phyloP scores from a whole-genome alignment of 805 yeast species.

The Saturnispora quitensis region DNA sequence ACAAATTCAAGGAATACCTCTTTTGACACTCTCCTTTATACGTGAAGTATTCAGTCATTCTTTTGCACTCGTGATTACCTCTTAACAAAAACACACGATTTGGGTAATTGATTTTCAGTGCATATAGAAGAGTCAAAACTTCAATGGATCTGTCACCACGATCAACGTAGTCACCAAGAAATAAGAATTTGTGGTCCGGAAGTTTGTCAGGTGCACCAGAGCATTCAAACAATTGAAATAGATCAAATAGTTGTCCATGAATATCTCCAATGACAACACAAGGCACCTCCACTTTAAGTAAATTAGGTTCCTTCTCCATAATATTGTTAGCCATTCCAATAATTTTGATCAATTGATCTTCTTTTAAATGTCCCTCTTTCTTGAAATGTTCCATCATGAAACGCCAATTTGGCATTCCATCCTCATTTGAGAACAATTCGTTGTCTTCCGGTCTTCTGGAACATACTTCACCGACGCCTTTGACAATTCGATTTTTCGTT shows the following conservation, averaged over 20 bases:
- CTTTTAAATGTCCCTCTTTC: conserved; percentile 71
- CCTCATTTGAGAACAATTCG: conserved; percentile 48
- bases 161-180: conserved; percentile 93
- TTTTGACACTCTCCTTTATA: conserved; percentile 85
- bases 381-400: conserved; percentile 68
- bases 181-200: conserved; percentile 64
- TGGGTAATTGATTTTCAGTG: conserved; percentile 72
- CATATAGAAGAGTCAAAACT: conserved; percentile 64
- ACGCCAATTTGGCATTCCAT: conserved; percentile 60
- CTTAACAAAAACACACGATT: conserved; percentile 68
- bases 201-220: conserved; percentile 70
- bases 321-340: conserved; percentile 52
- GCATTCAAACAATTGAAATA: conserved; percentile 81
- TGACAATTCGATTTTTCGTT: conserved; percentile 48
- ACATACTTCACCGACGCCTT: conserved; percentile 57
- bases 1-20: conserved; percentile 60
- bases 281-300: conserved; percentile 79
- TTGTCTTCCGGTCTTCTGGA: conserved; percentile 50
- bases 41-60: conserved; percentile 89
- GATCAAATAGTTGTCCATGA: conserved; percentile 93
- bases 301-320: conserved; percentile 64
- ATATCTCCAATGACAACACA: conserved; percentile 93
- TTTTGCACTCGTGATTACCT: conserved; percentile 93
- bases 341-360: conserved; percentile 60
- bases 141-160: conserved; percentile 91